These are phyloP conservation scores for Pythium chondricola DNA, from an alignment of 352 stramenopile genomes.

Conservation along the genomic window DNA sequence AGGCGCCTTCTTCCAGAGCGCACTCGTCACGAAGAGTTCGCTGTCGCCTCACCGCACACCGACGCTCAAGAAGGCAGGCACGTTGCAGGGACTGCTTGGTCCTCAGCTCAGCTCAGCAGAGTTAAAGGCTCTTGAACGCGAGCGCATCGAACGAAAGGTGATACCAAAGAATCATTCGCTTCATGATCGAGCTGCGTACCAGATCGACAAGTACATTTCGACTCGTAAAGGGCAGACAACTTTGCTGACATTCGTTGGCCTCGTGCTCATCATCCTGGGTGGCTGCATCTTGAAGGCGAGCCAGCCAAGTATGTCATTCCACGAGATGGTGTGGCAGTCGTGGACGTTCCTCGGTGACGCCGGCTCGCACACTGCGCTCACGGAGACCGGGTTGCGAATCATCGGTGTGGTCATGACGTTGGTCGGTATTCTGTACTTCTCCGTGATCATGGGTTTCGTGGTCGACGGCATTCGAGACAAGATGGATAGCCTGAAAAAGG, in stretches of 20 bases:
- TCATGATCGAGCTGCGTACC: constrained; percentile 39
- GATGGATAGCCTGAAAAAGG: constrained; percentile 87
- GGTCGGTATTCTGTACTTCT: constrained; percentile 80
- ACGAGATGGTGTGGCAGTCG: constrained; percentile 47
- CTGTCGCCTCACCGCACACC: not conserved
- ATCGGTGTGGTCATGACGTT: constrained; percentile 58
- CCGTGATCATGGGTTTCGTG: constrained; percentile 88
- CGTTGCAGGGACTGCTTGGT: not conserved
- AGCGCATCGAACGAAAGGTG: constrained; percentile 5
- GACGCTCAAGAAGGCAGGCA: constrained; percentile 3
- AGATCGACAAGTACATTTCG: constrained; percentile 61
- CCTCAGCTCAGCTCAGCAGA: constrained; percentile 5
- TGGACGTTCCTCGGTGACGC: constrained; percentile 63
- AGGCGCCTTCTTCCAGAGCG: constrained; percentile 2
- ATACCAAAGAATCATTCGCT: constrained; percentile 25
- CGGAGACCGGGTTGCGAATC: constrained; percentile 31
- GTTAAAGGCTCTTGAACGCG: constrained; percentile 9
- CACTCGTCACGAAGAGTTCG: constrained; percentile 3
- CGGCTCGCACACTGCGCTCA: constrained; percentile 34
- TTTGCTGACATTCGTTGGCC: constrained; percentile 31
- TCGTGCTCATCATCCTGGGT: constrained; percentile 36
- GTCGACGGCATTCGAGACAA: constrained; percentile 83
- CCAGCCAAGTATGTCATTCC: constrained; percentile 22
- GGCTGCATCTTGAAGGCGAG: constrained; percentile 36
- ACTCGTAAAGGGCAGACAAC: constrained; percentile 47